These are phyloP conservation scores for Globisporangium takayamanum DNA, from an alignment of 352 stramenopile genomes.

Conservation along the genomic window DNA sequence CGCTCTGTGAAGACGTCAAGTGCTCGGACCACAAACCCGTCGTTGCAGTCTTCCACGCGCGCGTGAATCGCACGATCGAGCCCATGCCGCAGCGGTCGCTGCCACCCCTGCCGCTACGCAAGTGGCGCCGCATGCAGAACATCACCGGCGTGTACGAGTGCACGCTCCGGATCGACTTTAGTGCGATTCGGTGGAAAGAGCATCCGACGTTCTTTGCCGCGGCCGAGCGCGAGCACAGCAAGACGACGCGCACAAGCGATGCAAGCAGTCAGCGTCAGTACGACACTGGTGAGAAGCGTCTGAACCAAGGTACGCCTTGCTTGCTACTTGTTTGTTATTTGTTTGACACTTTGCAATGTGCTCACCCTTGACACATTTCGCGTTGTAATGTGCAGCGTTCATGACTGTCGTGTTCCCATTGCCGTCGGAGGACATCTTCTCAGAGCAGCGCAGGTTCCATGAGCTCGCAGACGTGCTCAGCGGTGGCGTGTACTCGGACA, in stretches of 20 bases:
- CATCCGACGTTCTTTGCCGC: conserved; percentile 16
- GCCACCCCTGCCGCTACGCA: conserved; percentile 38
- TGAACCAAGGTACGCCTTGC: conserved; percentile 1
- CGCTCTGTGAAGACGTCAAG: conserved; percentile 60
- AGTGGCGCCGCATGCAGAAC: conserved; percentile 31
- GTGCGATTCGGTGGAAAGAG: conserved; percentile 42
- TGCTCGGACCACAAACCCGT: conserved; percentile 86
- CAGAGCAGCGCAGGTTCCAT: conserved; percentile 73
- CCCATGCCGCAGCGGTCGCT: conserved; percentile 40
- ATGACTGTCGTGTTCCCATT: conserved; percentile 74
- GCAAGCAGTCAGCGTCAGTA: background rate
- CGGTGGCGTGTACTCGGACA: conserved; percentile 43
- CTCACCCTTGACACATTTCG: background rate
- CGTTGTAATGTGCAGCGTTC: conserved; percentile 14
- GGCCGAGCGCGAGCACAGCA: conserved; percentile 8
- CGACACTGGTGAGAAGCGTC: conserved; percentile 1
- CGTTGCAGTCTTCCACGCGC: conserved; percentile 57
- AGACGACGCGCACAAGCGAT: conserved; percentile 6
- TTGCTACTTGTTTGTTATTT: background rate
- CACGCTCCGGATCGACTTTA: conserved; percentile 46
- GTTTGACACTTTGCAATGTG: background rate
- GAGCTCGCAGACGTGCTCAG: conserved; percentile 66
- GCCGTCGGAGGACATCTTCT: conserved; percentile 80
- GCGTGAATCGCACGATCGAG: conserved; percentile 48
- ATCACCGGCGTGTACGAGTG: conserved; percentile 54